phyloP scores from a whole-genome alignment of 352 stramenopile genomes.

The Ophiocytium majus region DNA sequence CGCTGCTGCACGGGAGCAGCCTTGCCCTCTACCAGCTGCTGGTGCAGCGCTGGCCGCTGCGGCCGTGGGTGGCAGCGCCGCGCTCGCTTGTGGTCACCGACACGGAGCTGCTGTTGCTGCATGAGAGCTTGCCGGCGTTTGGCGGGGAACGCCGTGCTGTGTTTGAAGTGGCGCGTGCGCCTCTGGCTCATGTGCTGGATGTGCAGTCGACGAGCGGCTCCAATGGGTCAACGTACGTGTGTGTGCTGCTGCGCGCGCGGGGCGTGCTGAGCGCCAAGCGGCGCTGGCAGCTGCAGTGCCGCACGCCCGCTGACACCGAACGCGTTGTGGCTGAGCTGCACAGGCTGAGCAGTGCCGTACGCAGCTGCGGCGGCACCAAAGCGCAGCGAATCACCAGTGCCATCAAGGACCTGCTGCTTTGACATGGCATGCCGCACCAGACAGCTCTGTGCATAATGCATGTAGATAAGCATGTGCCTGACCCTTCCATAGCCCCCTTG shows the following conservation, averaged over 20 bases:
- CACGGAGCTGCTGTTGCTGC: conserved; percentile 25
- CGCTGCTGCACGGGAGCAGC: not conserved
- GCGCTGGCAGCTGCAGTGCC: not conserved
- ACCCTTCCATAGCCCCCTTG: too few relatives aligned
- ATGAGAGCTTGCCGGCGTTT: not conserved
- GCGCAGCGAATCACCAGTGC: too few relatives aligned
- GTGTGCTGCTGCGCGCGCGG: not conserved
- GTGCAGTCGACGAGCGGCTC: not conserved
- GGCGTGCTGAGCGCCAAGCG: not conserved
- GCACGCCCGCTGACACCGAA: not conserved
- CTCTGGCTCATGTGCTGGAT: too few relatives aligned
- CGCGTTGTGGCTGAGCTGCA: not conserved
- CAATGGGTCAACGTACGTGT: not conserved
- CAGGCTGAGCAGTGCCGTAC: not conserved
- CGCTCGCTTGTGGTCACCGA: conserved; percentile 38
- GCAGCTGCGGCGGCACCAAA: too few relatives aligned
- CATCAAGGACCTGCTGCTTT: too few relatives aligned
- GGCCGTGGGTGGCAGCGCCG: conserved; percentile 45
- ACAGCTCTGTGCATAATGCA: too few relatives aligned
- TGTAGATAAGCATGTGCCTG: too few relatives aligned
- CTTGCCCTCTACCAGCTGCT: conserved; percentile 48
- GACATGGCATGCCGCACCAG: too few relatives aligned
- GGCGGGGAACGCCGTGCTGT: not conserved
- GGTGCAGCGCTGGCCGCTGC: conserved; percentile 50
- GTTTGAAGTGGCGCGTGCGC: not conserved